Evolutionary conservation across 2,329 filamentous ascomycete genomes (phyloP).

Genomic region (Fusarium buharicum): DNA sequence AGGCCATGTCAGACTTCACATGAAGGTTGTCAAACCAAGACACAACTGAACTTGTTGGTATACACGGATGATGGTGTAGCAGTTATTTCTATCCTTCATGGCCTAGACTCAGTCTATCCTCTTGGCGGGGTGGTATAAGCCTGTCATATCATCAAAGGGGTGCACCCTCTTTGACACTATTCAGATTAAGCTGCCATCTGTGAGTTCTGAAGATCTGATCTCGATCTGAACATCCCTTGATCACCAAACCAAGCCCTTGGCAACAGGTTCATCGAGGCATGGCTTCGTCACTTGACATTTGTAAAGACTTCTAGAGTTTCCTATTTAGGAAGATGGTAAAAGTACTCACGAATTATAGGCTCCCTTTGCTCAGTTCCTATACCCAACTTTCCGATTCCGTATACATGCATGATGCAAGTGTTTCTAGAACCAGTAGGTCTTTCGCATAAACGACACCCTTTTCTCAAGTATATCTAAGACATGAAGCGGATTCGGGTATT

Average conservation of each 20-base stretch:
- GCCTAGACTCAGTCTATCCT: neutral
- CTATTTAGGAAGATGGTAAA: neutral
- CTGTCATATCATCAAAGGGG: neutral
- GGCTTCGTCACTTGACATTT: too few species aligned
- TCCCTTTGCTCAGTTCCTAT: neutral
- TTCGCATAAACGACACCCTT: neutral
- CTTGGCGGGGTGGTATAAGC: neutral
- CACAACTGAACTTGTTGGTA: neutral
- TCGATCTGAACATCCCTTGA: neutral
- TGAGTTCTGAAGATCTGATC: neutral
- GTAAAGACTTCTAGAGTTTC: neutral
- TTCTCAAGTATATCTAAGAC: neutral
- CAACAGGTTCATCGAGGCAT: neutral
- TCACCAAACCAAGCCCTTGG: neutral
- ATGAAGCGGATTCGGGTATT: neutral
- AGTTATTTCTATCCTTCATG: neutral
- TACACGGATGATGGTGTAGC: neutral
- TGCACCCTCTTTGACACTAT: neutral
- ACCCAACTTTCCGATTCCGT: neutral
- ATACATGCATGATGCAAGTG: conserved; percentile 1
- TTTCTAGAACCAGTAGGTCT: neutral
- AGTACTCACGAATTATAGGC: neutral
- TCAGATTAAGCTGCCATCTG: neutral
- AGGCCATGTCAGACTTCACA: neutral
- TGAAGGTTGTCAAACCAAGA: neutral